Evolutionary conservation across 2,329 filamentous ascomycete genomes (phyloP), one percentile per base, ranked within the genome.

Genomic region (Pseudocercospora pini-densiflorae): DNA sequence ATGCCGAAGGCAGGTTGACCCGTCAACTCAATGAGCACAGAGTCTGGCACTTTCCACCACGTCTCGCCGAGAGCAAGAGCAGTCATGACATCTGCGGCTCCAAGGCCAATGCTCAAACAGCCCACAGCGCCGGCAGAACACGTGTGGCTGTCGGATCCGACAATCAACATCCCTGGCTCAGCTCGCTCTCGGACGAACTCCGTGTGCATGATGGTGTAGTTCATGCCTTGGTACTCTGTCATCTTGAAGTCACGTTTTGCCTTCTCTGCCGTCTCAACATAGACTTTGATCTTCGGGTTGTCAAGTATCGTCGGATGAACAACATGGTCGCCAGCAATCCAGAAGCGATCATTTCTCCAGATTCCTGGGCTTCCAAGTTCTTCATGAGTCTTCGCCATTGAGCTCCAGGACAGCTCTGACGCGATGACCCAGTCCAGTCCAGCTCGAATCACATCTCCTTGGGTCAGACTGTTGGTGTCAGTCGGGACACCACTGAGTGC

Each of bases 1-100:
- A 67, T 67, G n/a, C 40, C 45, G 29, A 61, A 69, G n/a, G 21
- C 9, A 5, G 65, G 64, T 31, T 45, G 6, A 2, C 65, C 65
- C 2, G 31, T 49, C 23, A 69, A 36, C 8, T 61, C 47, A 9
- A 69, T 59, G 5, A 43, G 36, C 1, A 69, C 60, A 7, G 62
- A 65, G 36, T 67, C 67, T 1, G 67, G 67, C 2, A 69, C 62
- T 43, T 58, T 60, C 27, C 64, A 59, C 67, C 67, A 69, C 10
- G 62, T 69, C 57, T 69, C 53, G 5, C 67, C 67, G 1, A 57
- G 36, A 3, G 45, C 23, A 4, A 65, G 27, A 19, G 64, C 59
- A n/a, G 59, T 61, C 64, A 67, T 67, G 4, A 67, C 62, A 62
- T 67, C 67, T 19, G 62, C 62, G 1, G 62, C 62, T 21, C 65